Conservation (phyloP, 2,329 filamentous ascomycete species). For the Fusarium sp. region DNA sequence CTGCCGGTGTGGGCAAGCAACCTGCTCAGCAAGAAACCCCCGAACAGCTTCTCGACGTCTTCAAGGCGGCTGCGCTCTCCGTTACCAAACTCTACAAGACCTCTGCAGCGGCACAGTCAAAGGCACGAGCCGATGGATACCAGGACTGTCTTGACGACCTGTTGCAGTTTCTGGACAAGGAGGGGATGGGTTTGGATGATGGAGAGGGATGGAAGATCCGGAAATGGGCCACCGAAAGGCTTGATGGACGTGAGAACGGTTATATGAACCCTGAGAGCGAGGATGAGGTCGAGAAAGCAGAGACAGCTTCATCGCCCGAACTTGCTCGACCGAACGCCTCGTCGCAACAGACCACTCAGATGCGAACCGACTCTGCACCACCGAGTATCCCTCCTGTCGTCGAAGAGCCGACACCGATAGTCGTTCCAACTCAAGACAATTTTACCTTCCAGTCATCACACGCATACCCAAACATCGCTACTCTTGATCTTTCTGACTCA, state of each 20-base stretch:
- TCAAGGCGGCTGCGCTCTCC: conserved; percentile 92
- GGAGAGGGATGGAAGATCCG: conserved; percentile 79
- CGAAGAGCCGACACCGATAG: conserved; percentile 57
- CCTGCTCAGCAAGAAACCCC: conserved; percentile 59
- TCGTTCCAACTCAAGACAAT: conserved; percentile 69
- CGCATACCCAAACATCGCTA: conserved; percentile 72
- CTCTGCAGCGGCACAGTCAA: conserved; percentile 82
- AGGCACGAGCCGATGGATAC: conserved; percentile 85
- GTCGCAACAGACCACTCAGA: conserved; percentile 52
- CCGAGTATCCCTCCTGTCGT: conserved; percentile 47
- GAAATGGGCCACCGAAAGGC: conserved; percentile 77
- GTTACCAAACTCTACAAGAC: conserved; percentile 98
- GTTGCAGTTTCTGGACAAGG: conserved; percentile 85
- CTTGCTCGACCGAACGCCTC: conserved; percentile 64
- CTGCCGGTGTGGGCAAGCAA: conserved; percentile 50
- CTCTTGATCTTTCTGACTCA: conserved; percentile 71
- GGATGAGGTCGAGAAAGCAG: conserved; percentile 76
- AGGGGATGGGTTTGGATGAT: conserved; percentile 82
- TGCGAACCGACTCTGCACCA: conserved; percentile 47
- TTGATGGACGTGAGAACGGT: conserved; percentile 73
- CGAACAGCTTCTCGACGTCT: conserved; percentile 84
- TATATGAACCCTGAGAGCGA: conserved; percentile 74
- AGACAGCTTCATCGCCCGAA: conserved; percentile 72
- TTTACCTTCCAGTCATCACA: conserved; percentile 81
- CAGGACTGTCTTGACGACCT: conserved; percentile 95